Evolutionary conservation across 805 yeast species (phyloP).

Genomic region (Saturnispora halmiae): DNA sequence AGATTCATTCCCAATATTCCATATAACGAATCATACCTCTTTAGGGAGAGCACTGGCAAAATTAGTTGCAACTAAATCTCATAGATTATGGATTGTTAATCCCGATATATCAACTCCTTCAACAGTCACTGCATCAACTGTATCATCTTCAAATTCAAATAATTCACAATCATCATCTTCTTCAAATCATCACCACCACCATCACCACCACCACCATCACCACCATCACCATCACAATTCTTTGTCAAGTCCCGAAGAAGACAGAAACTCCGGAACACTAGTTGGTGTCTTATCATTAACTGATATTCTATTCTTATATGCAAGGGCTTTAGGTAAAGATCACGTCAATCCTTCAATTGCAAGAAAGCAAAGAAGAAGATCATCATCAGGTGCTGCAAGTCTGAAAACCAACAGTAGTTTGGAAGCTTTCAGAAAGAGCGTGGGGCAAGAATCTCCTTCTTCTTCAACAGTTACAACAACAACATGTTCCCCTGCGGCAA

Average conservation of each 20-base stretch:
- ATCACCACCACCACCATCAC: slow-evolving; percentile 6
- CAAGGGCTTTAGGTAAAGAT: slow-evolving; percentile 59
- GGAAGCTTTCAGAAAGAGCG: slow-evolving; percentile 37
- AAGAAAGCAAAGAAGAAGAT: slow-evolving; percentile 77
- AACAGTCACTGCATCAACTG: slow-evolving; percentile 13
- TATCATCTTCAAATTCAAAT: slow-evolving; percentile 4
- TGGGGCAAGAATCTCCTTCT: slow-evolving; percentile 13
- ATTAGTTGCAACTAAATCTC: slow-evolving; percentile 89
- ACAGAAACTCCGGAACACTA: slow-evolving; percentile 58
- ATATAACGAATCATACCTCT: slow-evolving; percentile 71
- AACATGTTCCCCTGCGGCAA: neutral
- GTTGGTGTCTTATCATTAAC: slow-evolving; percentile 90
- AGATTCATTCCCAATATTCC: slow-evolving; percentile 94
- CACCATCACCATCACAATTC: slow-evolving; percentile 6
- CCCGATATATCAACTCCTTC: slow-evolving; percentile 27
- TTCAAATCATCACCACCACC: slow-evolving; percentile 4
- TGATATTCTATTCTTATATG: slow-evolving; percentile 76
- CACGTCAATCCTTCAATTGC: slow-evolving; percentile 78
- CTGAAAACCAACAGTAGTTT: slow-evolving; percentile 30
- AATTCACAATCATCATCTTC: neutral
- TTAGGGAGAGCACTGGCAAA: slow-evolving; percentile 88
- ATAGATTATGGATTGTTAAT: slow-evolving; percentile 78
- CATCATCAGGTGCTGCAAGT: slow-evolving; percentile 32
- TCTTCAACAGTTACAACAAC: slow-evolving; percentile 1
- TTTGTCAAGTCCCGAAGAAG: slow-evolving; percentile 20